Evolutionary conservation across 2,329 filamentous ascomycete species (phyloP).

Genomic region (Nectriaceae sp.): DNA sequence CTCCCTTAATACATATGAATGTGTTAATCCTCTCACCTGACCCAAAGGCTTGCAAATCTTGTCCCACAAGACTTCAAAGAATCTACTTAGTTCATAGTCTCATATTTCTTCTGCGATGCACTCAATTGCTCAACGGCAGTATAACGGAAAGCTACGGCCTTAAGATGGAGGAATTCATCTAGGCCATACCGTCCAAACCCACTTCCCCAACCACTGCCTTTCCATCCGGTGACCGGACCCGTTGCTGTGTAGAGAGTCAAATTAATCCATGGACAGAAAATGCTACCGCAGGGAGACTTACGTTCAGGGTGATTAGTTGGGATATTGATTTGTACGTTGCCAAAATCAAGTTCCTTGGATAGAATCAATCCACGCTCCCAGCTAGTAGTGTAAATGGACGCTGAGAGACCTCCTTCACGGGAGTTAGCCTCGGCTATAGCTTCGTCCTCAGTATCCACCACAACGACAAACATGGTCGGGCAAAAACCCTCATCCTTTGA

Average conservation of each 20-base stretch:
- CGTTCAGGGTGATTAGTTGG: background rate
- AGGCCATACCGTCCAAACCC: background rate
- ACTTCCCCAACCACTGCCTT: background rate
- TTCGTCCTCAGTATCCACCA: background rate
- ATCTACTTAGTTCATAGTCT: background rate
- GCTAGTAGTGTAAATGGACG: background rate
- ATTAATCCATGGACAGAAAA: background rate
- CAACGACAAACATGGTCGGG: background rate
- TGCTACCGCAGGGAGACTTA: background rate
- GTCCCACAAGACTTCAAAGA: too few relatives aligned
- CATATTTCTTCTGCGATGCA: background rate
- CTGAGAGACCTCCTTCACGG: background rate
- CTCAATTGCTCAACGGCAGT: background rate
- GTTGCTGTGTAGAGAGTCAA: background rate
- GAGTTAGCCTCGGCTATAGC: background rate
- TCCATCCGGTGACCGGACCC: background rate
- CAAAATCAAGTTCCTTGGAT: background rate
- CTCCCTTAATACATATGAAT: too few relatives aligned
- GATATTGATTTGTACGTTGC: background rate
- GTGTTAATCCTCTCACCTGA: too few relatives aligned
- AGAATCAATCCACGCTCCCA: background rate
- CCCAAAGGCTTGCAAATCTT: too few relatives aligned
- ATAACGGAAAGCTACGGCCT: background rate
- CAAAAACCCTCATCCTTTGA: background rate
- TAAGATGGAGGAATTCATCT: background rate